phyloP scores from a whole-genome alignment of 345 rosid species.

The Acer campestre region DNA sequence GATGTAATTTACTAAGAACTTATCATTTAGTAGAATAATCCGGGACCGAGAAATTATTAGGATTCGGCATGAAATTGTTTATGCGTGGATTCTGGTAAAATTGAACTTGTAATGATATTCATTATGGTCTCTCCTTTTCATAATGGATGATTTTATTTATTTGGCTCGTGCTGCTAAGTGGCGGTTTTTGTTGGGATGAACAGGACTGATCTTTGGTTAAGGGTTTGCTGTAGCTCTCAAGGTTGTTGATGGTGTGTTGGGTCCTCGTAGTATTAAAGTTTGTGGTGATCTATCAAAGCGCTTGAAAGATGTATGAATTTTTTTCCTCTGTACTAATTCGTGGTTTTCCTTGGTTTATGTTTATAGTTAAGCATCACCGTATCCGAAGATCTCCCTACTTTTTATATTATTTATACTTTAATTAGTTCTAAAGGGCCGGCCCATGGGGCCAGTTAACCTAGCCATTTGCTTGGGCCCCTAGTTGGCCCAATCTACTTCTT shows the following conservation, averaged over 20 bases:
- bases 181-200: background rate
- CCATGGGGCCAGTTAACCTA: too few relatives aligned
- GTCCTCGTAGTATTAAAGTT: slow-evolving; percentile 48
- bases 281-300: slow-evolving; percentile 45
- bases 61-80: background rate
- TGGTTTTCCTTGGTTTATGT: background rate
- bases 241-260: slow-evolving; percentile 48
- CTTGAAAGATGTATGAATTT: slow-evolving; percentile 38
- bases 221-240: slow-evolving; percentile 51
- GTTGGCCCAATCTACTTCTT: too few relatives aligned
- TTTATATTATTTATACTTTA: background rate
- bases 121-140: background rate
- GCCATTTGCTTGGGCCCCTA: too few relatives aligned
- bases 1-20: too few relatives aligned
- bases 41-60: too few relatives aligned
- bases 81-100: background rate
- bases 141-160: background rate
- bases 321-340: background rate
- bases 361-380: background rate
- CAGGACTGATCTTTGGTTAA: slow-evolving; percentile 49
- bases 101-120: background rate
- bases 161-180: background rate
- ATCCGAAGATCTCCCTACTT: background rate
- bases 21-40: too few relatives aligned
- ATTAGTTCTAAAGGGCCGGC: too few relatives aligned